phyloP scores from a whole-genome alignment of 192 early-diverging fungal species.

The Podila minutissima region DNA sequence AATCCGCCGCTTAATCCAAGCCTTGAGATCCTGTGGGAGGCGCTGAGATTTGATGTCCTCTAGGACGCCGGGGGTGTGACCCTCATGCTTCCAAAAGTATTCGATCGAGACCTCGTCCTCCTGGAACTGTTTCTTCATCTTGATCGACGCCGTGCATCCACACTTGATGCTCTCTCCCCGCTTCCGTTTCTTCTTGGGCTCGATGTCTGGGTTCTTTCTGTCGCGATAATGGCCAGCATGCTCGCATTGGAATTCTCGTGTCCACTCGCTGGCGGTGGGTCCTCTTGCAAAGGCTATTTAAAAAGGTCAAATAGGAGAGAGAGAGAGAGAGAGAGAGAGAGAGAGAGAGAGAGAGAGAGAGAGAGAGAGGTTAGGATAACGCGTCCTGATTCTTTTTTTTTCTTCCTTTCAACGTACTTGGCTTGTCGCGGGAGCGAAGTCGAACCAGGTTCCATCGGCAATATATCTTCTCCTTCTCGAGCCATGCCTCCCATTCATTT shows the following conservation, averaged over 20 bases:
- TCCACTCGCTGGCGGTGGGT: slow-evolving; percentile 47
- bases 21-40: slow-evolving; percentile 43
- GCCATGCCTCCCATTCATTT: slow-evolving; percentile 41
- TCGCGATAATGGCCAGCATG: slow-evolving; percentile 48
- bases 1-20: slow-evolving; percentile 34
- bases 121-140: slow-evolving; percentile 42
- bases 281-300: slow-evolving; percentile 33
- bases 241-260: slow-evolving; percentile 40
- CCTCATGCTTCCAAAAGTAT: slow-evolving; percentile 45
- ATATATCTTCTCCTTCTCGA: slow-evolving; percentile 21
- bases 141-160: slow-evolving; percentile 47
- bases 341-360: neutral
- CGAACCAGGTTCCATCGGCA: slow-evolving; percentile 43
- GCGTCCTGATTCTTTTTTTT: neutral
- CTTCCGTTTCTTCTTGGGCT: slow-evolving; percentile 46
- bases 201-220: slow-evolving; percentile 39
- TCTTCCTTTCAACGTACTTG: slow-evolving; percentile 14
- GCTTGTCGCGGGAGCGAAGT: slow-evolving; percentile 33
- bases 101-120: slow-evolving; percentile 38
- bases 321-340: neutral
- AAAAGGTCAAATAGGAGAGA: neutral
- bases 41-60: slow-evolving; percentile 49
- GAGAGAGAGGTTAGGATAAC: neutral
- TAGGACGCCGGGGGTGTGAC: slow-evolving; percentile 37
- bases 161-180: slow-evolving; percentile 42